Evolutionary conservation across 352 stramenopile genomes (phyloP).

Genomic region (Globisporangium irregulare): DNA sequence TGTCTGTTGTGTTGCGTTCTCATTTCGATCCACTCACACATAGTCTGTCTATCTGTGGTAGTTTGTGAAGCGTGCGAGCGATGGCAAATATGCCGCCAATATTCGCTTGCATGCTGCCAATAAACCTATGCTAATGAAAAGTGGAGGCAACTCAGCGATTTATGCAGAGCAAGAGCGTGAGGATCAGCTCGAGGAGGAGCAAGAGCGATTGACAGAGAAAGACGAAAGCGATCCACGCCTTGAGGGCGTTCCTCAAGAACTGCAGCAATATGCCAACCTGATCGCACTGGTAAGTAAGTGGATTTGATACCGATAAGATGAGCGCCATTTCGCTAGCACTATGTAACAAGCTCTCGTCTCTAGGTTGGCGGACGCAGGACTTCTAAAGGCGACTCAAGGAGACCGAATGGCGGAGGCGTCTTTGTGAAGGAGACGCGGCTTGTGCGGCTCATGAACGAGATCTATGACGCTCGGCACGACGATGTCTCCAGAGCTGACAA

Average conservation of each 20-base stretch:
- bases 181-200: not conserved
- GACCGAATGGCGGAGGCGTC: not conserved
- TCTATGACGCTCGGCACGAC: conserved; percentile 60
- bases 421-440: conserved; percentile 51
- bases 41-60: conserved; percentile 17
- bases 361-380: not conserved
- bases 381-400: not conserved
- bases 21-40: not conserved
- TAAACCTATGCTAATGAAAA: not conserved
- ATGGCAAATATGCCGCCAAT: conserved; percentile 57
- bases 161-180: not conserved
- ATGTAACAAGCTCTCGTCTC: not conserved
- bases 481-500: conserved; percentile 22
- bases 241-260: not conserved
- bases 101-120: conserved; percentile 29
- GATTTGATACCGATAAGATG: not conserved
- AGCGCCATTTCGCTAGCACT: not conserved
- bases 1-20: not conserved
- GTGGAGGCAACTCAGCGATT: not conserved
- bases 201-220: not conserved
- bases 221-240: not conserved
- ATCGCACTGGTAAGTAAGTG: conserved; percentile 35
- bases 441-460: conserved; percentile 57
- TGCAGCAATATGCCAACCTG: conserved; percentile 35
- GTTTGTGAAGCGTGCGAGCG: conserved; percentile 47